phyloP scores from a whole-genome alignment of 768 basidiomycete genomes.

The Galerina marginata region DNA sequence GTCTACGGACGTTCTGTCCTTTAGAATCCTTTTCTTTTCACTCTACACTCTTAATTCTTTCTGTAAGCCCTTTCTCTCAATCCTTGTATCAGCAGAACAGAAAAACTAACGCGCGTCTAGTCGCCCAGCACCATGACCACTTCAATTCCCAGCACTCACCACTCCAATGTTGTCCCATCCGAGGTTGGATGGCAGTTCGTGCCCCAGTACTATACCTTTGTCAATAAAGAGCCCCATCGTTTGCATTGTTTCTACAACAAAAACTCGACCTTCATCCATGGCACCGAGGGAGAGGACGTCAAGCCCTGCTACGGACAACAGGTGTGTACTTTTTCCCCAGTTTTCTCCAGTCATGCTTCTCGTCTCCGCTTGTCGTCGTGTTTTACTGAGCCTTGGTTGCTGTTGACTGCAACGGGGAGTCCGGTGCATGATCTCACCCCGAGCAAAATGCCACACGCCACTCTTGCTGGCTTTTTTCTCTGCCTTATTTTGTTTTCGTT shows the following conservation, averaged over 20 bases:
- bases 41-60: conserved; percentile 36
- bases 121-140: conserved; percentile 40
- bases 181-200: conserved; percentile 99
- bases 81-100: neutral
- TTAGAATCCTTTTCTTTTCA: conserved; percentile 37
- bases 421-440: no score
- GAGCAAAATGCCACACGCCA: no score
- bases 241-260: conserved; percentile 99
- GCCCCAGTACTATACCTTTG: conserved; percentile 98
- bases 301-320: conserved; percentile 92
- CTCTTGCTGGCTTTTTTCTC: neutral
- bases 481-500: neutral
- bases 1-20: conserved; percentile 31
- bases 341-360: neutral
- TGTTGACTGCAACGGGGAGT: neutral
- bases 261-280: conserved; percentile 95
- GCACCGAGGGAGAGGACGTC: conserved; percentile 94
- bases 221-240: conserved; percentile 96
- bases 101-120: conserved; percentile 3
- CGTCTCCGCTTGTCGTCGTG: neutral
- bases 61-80: conserved; percentile 27
- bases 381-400: neutral
- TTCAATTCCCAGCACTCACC: conserved; percentile 48
- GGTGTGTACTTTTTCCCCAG: conserved; percentile 50
- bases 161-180: conserved; percentile 75